phyloP scores from a whole-genome alignment of 208 protist genomes.

The Entamoeba moshkovskii region DNA sequence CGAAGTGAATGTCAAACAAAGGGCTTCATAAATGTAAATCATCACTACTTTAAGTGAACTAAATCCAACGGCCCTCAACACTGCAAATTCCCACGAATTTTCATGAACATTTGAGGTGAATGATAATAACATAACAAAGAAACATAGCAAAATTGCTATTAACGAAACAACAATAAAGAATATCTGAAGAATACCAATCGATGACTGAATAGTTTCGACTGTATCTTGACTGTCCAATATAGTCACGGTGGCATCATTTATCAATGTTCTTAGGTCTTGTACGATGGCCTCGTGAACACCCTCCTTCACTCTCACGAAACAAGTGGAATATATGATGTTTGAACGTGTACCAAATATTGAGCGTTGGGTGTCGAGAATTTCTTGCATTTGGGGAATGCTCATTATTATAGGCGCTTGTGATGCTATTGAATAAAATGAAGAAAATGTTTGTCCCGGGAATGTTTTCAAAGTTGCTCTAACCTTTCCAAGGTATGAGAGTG shows the following conservation, averaged over 20 bases:
- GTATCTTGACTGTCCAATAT: constrained; percentile 39
- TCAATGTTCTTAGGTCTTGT: background rate
- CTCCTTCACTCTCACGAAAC: background rate
- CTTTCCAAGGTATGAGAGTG: constrained; percentile 17
- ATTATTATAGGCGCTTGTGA: background rate
- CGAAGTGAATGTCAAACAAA: constrained; percentile 66
- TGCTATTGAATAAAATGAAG: background rate
- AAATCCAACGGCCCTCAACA: constrained; percentile 71
- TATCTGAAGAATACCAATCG: constrained; percentile 51
- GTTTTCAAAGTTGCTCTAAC: background rate
- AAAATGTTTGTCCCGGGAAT: constrained; percentile 15
- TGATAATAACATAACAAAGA: constrained; percentile 77
- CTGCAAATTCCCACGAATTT: constrained; percentile 73
- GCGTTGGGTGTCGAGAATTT: background rate
- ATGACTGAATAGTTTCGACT: constrained; percentile 38
- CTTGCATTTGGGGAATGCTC: background rate
- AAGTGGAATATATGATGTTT: background rate
- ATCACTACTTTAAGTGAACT: constrained; percentile 50
- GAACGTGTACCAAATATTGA: background rate
- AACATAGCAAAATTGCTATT: constrained; percentile 65
- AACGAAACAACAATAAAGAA: constrained; percentile 75
- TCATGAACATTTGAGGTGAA: constrained; percentile 77
- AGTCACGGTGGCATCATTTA: constrained; percentile 26
- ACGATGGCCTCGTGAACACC: background rate
- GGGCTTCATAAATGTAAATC: constrained; percentile 70